phyloP scores from a whole-genome alignment of 1,139 yeast species.

The Hansenula lynferdii region DNA sequence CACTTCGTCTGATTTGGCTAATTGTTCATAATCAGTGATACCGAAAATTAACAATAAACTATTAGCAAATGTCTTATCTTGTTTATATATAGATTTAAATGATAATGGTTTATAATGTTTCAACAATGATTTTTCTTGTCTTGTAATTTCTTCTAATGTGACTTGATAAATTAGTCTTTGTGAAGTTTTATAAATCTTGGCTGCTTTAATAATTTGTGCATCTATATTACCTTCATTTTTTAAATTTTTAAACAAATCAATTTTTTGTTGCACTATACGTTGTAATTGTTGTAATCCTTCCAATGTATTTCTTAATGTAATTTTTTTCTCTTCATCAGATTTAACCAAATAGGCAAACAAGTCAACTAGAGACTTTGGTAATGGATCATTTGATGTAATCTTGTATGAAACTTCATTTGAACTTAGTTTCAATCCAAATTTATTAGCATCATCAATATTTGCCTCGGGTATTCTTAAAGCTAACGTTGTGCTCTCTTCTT shows the following conservation, averaged over 20 bases:
- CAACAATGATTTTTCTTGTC: slow-evolving; percentile 45
- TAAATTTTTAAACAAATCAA: slow-evolving; percentile 28
- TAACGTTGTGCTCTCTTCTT: slow-evolving; percentile 58
- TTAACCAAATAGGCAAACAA: slow-evolving; percentile 50
- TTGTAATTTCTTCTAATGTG: slow-evolving; percentile 43
- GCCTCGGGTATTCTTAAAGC: slow-evolving; percentile 44
- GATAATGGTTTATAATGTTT: slow-evolving; percentile 41
- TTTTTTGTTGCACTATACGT: slow-evolving; percentile 45
- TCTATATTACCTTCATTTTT: slow-evolving; percentile 10
- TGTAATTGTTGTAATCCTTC: slow-evolving; percentile 57
- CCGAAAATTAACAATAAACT: slow-evolving; percentile 55
- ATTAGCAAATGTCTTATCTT: slow-evolving; percentile 50
- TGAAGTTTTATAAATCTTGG: slow-evolving; percentile 35
- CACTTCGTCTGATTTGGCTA: slow-evolving; percentile 41
- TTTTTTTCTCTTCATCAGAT: slow-evolving; percentile 36
- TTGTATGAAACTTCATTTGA: slow-evolving; percentile 26
- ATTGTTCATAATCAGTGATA: slow-evolving; percentile 46
- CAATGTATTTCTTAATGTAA: slow-evolving; percentile 47
- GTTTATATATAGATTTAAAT: slow-evolving; percentile 52
- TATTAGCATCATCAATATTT: slow-evolving; percentile 26
- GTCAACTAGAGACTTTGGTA: slow-evolving; percentile 44
- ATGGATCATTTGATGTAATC: slow-evolving; percentile 28
- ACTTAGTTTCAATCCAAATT: slow-evolving; percentile 42
- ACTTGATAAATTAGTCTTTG: slow-evolving; percentile 45
- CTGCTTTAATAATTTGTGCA: slow-evolving; percentile 21